Base-by-base conservation (phyloP, 164 flowering plant genomes). In the Akebia trifoliata region DNA sequence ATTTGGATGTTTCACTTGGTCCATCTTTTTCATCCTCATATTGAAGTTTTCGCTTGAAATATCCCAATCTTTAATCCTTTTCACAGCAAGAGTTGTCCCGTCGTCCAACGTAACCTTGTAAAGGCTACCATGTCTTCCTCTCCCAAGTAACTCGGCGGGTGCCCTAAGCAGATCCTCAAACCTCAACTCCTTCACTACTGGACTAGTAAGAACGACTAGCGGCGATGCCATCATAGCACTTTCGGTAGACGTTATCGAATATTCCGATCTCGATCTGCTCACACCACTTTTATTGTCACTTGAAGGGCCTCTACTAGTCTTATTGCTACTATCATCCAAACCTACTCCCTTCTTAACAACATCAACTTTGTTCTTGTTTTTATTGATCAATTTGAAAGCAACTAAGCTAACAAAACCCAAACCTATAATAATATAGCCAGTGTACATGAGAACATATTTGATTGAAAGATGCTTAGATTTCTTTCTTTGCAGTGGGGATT, bases 61-160 rank as follows among this genome's bases (percentile, higher is more conserved):
- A 0, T 36, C 15, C 89, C 84, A 84, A 56, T 80, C 83, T 54
- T 72, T 82, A 2, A 86, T 71, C 76, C 93, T 81, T 62, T 81
- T 86, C 40, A 86, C 94, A n/a, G 72, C 84, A 60, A 81, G 35
- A 6, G 39, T 35, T 50, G 48, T 47, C 8, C 81, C 74, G 44
- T 71, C 67, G 0, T 68, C 79, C 35, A 60, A n/a, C 0, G 58
- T 45, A 17, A 80, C 86, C 72, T 77, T 84, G 36, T 83, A 84
- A 15, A 86, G 69, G 54, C 78, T 86, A 7, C 84, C 77, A 54
- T 79, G 59, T 50, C 61, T 77, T 32, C 94, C 94, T 62, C 81
- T 74, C 15, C 87, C 87, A 1, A 81, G 67, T 71, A 83, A 62
- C 74, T 84, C 90, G 0, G 90, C 90, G 6, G 94, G 90, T 11